These are phyloP conservation scores for Apiotrichum siamense DNA, from an alignment of 1,284 basidiomycete genomes.

Conservation along the genomic window DNA sequence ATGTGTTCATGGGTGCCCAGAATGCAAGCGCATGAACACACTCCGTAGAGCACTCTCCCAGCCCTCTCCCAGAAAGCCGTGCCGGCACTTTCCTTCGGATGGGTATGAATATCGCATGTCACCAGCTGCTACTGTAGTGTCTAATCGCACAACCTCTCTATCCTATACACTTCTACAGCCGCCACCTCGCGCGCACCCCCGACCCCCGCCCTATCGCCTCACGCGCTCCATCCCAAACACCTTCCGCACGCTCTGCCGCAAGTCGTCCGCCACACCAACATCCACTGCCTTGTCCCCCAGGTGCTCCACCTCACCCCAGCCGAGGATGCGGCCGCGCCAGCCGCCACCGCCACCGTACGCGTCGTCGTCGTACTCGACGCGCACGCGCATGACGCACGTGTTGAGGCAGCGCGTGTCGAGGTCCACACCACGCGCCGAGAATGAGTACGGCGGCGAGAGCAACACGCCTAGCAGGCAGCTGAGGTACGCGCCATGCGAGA, in stretches of 20 bases:
- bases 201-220: neutral
- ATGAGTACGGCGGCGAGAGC: conserved; percentile 7
- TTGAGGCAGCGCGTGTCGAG: conserved; percentile 21
- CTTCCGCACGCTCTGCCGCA: conserved; percentile 1
- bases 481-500: conserved; percentile 43
- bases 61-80: too few relatives aligned
- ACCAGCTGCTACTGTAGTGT: too few relatives aligned
- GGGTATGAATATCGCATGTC: too few relatives aligned
- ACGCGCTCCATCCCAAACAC: neutral
- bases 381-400: conserved; percentile 31
- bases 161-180: too few relatives aligned
- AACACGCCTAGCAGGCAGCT: conserved; percentile 22
- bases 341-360: too few relatives aligned
- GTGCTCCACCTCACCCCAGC: conserved; percentile 29
- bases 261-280: conserved; percentile 9
- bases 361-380: conserved; percentile 5
- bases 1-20: too few relatives aligned
- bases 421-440: conserved; percentile 16
- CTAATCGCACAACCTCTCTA: too few relatives aligned
- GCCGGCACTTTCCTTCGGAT: too few relatives aligned
- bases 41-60: too few relatives aligned
- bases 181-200: too few relatives aligned
- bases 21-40: too few relatives aligned
- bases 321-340: conserved; percentile 21
- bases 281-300: conserved; percentile 5